phyloP scores from a whole-genome alignment of 306 rosid species.

The Vicia faba region DNA sequence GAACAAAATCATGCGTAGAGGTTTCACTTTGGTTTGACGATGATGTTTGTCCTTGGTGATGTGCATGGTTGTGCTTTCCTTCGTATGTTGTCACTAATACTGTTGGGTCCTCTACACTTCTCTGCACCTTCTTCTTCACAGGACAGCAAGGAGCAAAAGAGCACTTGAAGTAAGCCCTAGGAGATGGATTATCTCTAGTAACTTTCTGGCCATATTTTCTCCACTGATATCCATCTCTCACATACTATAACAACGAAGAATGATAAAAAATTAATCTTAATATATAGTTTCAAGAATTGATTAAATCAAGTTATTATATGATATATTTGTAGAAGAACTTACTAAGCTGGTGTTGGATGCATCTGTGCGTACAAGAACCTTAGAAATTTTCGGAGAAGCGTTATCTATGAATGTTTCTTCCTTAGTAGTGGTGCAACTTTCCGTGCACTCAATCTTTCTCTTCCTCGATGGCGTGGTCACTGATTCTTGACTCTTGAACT shows the following conservation, averaged over 20 bases:
- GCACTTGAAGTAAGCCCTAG: conserved; percentile 95
- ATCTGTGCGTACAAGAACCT: conserved; percentile 56
- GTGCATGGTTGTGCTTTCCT: conserved; percentile 81
- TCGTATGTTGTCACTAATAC: conserved; percentile 81
- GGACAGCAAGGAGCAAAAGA: conserved; percentile 83
- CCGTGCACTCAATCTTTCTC: conserved; percentile 51
- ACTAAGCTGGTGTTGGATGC: conserved; percentile 68
- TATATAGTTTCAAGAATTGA: not conserved
- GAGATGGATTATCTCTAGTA: conserved; percentile 92
- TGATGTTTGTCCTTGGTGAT: conserved; percentile 41
- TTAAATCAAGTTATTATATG: too few relatives aligned
- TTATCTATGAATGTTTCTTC: conserved; percentile 46
- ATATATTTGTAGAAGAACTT: conserved; percentile 29
- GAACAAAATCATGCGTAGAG: conserved; percentile 2
- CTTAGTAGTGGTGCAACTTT: conserved; percentile 46
- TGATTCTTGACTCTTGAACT: conserved; percentile 28
- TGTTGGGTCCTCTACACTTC: conserved; percentile 71
- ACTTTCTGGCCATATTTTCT: conserved; percentile 96
- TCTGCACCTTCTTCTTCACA: conserved; percentile 95
- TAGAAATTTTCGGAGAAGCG: conserved; percentile 51
- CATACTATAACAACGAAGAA: conserved; percentile 36
- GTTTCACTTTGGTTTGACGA: conserved; percentile 37
- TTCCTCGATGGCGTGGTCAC: conserved; percentile 31
- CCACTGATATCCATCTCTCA: conserved; percentile 96
- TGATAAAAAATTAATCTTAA: not conserved